Base-by-base conservation (phyloP, 2,329 filamentous ascomycete genomes). In the Colletotrichum somersetense region DNA sequence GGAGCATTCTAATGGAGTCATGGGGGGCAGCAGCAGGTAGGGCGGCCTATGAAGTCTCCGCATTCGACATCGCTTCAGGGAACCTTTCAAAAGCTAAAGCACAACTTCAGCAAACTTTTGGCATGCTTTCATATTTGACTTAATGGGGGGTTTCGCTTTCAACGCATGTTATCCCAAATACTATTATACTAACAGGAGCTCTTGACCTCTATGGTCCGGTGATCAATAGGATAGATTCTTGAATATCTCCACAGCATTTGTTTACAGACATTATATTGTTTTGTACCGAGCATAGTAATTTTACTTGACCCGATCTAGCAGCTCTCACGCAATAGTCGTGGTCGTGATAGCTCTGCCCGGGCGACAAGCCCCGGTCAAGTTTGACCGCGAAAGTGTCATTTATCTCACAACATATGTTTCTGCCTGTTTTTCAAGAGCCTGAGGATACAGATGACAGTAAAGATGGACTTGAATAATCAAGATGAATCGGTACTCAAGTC, bases 401-500 rank as follows among this genome's bases (percentile, higher is more conserved):
- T 6, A 38, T 48, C 46, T 38, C 57, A 67, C 38, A 30, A 35
- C 38, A 20, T 14, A 42, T 11, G 50, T 40, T 63, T 38, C 66
- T 62, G 66, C 38, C 66, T 62, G 48, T 23, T 55, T 42, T 16
- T 11, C 11, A 20, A 1, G n/a, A 12, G 35, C 6, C 16, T 12
- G 23, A 12, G 23, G 10, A 33, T 38, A 11, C 18, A n/a, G 7
- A 26, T 40, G 4, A n/a, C 11, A 12, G 16, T 23, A 42, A 20
- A 18, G n/a, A 33, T 26, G n/a, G n/a, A 8, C 5, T 62, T 20
- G 14, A 4, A 48, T 8, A 14, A 44, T 44, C 6, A 6, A 50
- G 20, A 23, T 23, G 10, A 5, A 40, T 20, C 5, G 16, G 4
- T 23, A 50, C 23, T 40, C 8, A 62, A 52, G 30, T 12, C 23